Conservation (phyloP, 2,329 filamentous ascomycete genomes). For the Shiraia bambusicola region DNA sequence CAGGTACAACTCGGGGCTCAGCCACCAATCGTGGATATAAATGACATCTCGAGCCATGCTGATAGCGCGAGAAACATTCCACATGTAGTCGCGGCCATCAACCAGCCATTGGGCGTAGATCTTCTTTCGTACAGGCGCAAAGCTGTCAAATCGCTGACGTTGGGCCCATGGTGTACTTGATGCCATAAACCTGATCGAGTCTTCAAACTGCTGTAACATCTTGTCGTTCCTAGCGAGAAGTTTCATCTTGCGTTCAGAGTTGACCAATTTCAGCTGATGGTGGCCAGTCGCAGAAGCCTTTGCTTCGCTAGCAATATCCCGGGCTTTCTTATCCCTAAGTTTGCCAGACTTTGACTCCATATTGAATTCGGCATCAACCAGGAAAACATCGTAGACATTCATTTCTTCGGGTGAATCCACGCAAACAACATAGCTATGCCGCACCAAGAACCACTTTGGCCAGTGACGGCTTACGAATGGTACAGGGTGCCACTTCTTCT, state of each 20-base stretch:
- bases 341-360: slow-evolving; percentile 69
- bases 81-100: slow-evolving; percentile 97
- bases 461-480: slow-evolving; percentile 80
- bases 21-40: slow-evolving; percentile 99
- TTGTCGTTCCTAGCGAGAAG: slow-evolving; percentile 88
- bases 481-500: slow-evolving; percentile 74
- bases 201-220: slow-evolving; percentile 87
- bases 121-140: slow-evolving; percentile 81
- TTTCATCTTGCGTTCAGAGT: slow-evolving; percentile 89
- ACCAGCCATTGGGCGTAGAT: slow-evolving; percentile 96
- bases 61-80: slow-evolving; percentile 95
- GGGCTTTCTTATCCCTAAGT: slow-evolving; percentile 55
- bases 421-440: slow-evolving; percentile 95
- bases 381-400: slow-evolving; percentile 97
- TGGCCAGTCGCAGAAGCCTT: slow-evolving; percentile 68
- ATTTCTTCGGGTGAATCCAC: slow-evolving; percentile 99
- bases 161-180: slow-evolving; percentile 79
- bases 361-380: slow-evolving; percentile 87
- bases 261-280: slow-evolving; percentile 84
- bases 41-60: slow-evolving; percentile 97
- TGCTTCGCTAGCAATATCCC: slow-evolving; percentile 65
- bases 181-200: slow-evolving; percentile 86
- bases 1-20: slow-evolving; percentile 95
- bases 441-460: slow-evolving; percentile 96
- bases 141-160: slow-evolving; percentile 86